Percentiles rank a stretch among this genome's conserved stretches.
Conservation (phyloP, 345 rosid genomes). For the Lagerstroemia speciosa region DNA sequence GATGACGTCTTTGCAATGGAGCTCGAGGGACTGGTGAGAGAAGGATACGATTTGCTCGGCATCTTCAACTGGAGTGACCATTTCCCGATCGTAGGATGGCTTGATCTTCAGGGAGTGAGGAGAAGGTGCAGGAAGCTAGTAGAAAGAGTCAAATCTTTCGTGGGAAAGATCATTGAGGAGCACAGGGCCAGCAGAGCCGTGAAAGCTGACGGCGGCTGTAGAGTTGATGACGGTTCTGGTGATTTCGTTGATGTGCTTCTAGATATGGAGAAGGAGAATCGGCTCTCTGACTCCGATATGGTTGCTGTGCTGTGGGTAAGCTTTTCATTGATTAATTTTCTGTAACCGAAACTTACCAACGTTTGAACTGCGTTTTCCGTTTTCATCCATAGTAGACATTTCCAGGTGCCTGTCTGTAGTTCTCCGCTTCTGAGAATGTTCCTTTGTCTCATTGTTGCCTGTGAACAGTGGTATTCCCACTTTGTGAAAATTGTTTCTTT, state of each 20-base stretch:
- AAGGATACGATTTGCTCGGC: slow-evolving; percentile 11
- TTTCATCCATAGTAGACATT: too few relatives aligned
- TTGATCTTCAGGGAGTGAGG: slow-evolving; percentile 8
- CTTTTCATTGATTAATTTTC: background rate
- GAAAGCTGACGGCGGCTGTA: background rate
- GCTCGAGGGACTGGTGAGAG: slow-evolving; percentile 41
- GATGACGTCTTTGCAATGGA: slow-evolving; percentile 1
- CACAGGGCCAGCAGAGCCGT: slow-evolving; percentile 34
- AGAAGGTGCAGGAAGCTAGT: slow-evolving; percentile 20
- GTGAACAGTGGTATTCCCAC: too few relatives aligned
- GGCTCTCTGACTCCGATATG: slow-evolving; percentile 56
- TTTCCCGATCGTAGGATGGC: slow-evolving; percentile 4
- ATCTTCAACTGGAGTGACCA: slow-evolving; percentile 12
- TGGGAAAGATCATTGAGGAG: slow-evolving; percentile 46
- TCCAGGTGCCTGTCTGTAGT: too few relatives aligned
- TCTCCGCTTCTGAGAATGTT: too few relatives aligned
- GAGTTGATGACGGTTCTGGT: slow-evolving; percentile 13
- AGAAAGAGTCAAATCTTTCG: slow-evolving; percentile 47
- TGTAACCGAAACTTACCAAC: too few relatives aligned
- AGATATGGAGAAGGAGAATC: slow-evolving; percentile 45
- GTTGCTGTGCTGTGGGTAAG: slow-evolving; percentile 82
- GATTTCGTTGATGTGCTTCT: slow-evolving; percentile 83
- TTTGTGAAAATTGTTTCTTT: too few relatives aligned
- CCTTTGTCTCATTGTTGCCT: too few relatives aligned
- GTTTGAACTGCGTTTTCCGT: too few relatives aligned